Evolutionary conservation across 1,139 yeast genomes (phyloP), one percentile per base, ranked within the genome.

Genomic region (Debaryomycetaceae sp.): DNA sequence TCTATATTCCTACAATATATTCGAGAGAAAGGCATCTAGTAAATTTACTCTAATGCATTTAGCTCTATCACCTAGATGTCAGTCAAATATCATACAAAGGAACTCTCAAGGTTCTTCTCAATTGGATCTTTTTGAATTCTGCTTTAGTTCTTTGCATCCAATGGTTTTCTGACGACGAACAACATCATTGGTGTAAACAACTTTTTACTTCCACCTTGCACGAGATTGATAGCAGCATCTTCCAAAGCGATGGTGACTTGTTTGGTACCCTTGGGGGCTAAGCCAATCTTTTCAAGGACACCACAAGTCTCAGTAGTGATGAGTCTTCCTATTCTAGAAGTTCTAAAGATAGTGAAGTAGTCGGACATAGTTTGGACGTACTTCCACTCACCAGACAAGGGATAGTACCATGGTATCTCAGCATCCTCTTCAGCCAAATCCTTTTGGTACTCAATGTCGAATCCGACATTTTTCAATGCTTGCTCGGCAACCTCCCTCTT

Each of bases 141-240:
- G 27, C 31, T 17, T n/a, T 37, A 39, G 11, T 44, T 40, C 50
- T 42, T 38, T 37, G 57, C 57, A 39, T 57, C 51, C 49, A 52
- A 53, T 49, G 97, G 97, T 72, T 90, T 90, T 73, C 80, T 85
- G 59, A 80, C 89, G 55, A 91, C 79, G 65, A 84, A 91, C 65
- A 91, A 78, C 93, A 88, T 86, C 98, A 91, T 91, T 62, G 98
- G 98, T 40, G 97, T 90, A 72, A 91, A 91, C 56, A 91, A 76
- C 61, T 86, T 84, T 66, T 84, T 79, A 68, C 78, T 78, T 66
- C 97, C 99, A 69, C 99, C 99, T 49, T 82, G 88, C 49, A 91
- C 97, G 63, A 93, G 81, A 67, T 91, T 91, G 51, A 91, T 83
- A 47, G 99, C 99, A 51, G 99, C 99, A 63, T 91, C 95, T 73